phyloP scores from a whole-genome alignment of 108 stramenopile species.

The Discostella stelligeroides region DNA sequence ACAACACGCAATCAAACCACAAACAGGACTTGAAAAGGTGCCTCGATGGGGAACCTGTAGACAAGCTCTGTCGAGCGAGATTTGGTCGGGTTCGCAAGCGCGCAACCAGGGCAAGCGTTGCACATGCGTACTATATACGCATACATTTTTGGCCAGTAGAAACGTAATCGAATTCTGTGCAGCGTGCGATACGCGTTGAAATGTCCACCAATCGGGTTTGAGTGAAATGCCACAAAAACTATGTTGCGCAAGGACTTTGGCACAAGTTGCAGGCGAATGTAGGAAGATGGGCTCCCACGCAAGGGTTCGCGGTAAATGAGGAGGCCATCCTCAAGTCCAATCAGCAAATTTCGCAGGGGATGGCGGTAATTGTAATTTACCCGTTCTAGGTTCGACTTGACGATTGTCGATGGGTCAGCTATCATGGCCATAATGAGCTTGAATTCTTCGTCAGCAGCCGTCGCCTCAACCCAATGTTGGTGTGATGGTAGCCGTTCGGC shows the following conservation, averaged over 20 bases:
- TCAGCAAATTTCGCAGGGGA: not conserved
- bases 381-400: not conserved
- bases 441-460: no score
- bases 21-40: not conserved
- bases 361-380: not conserved
- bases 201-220: constrained; percentile 29
- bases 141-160: no score
- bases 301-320: constrained; percentile 9
- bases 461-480: no score
- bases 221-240: no score
- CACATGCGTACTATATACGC: no score
- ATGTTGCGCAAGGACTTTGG: constrained; percentile 6
- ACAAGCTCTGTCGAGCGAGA: not conserved
- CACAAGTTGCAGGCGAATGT: constrained; percentile 10
- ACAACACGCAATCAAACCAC: constrained; percentile 2
- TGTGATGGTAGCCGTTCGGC: no score
- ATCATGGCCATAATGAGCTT: not conserved
- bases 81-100: not conserved
- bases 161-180: not conserved
- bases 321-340: constrained; percentile 6
- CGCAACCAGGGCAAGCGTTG: not conserved
- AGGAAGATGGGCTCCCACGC: not conserved
- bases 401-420: not conserved
- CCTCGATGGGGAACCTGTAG: constrained; percentile 1
- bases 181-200: constrained; percentile 10